Evolutionary conservation across 2,329 filamentous ascomycete species (phyloP), one percentile per base, ranked within the genome.

Genomic region (Phoma sp.): DNA sequence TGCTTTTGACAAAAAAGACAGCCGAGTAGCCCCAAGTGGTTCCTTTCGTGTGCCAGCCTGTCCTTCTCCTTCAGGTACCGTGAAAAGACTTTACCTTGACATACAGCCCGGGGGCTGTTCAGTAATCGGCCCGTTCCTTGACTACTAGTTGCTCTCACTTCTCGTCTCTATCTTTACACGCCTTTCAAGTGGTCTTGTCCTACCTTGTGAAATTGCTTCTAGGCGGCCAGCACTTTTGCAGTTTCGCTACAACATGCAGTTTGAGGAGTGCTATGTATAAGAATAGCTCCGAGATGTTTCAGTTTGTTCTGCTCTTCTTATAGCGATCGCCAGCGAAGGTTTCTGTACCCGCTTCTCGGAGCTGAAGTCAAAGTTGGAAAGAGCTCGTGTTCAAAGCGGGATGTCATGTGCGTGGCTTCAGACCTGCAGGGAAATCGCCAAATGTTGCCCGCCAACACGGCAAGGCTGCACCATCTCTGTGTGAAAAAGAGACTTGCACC

Each of bases 381-480:
- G 50, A 43, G 38, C 50, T 67, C 60, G 59, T 62, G 59, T 64
- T 53, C n/a, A 33, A 45, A 49, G 52, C 34, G 37, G 47, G 34
- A 56, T 34, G 42, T 64, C 51, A 57, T 42, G 39, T 55, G 45
- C 15, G 53, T 57, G 61, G 63, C 60, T 55, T 39, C 26, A 40
- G 18, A 21, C 30, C 42, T 34, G 42, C 42, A 34, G 12, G 21
- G 29, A 5, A 3, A 18, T 33, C 30, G 42, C 20, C 9, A 25
- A 26, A 14, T 34, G 7, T 18, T 45, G 9, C 29, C 14, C n/a
- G 40, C 18, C 15, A 2, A 17, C n/a, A n/a, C 15, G 12, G 33
- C 17, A 21, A 36, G 33, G 33, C 33, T 36, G 33, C 33, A 20
- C 9, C 18, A n/a, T 20, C 18, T 9, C 7, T 7, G 18, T 11